Evolutionary conservation across 306 rosid genomes (phyloP).

Genomic region (Cercis canadensis): DNA sequence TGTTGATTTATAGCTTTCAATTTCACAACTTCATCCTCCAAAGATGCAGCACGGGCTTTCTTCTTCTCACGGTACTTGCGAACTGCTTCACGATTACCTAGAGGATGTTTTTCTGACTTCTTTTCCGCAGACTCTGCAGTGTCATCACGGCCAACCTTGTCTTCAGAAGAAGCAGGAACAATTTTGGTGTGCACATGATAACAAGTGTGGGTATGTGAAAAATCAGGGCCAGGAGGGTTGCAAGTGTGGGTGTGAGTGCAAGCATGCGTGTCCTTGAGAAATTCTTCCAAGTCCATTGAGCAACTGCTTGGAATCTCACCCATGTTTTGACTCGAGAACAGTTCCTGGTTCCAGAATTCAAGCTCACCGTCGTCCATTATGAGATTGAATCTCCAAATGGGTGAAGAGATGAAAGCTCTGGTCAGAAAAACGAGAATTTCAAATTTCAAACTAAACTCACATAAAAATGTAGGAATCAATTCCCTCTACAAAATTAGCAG

Average conservation of each 20-base stretch:
- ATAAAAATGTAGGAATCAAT: constrained; percentile 19
- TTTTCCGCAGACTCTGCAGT: constrained; percentile 81
- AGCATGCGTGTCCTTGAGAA: constrained; percentile 76
- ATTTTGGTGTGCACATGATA: constrained; percentile 92
- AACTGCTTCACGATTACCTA: constrained; percentile 89
- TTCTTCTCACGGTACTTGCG: constrained; percentile 97
- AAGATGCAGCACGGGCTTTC: constrained; percentile 81
- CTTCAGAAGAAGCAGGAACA: constrained; percentile 73
- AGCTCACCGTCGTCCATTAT: constrained; percentile 94
- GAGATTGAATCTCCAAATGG: constrained; percentile 16
- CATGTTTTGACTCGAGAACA: constrained; percentile 68
- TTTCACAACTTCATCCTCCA: constrained; percentile 91
- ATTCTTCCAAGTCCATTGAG: constrained; percentile 89
- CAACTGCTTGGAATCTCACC: constrained; percentile 70
- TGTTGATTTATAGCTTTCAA: constrained; percentile 84
- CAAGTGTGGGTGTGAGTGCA: constrained; percentile 98
- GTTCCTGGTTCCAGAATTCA: constrained; percentile 75
- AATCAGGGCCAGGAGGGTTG: constrained; percentile 97
- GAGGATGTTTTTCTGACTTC: constrained; percentile 70
- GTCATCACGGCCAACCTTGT: constrained; percentile 74
- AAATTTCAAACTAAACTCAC: background rate
- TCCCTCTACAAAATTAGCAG: background rate
- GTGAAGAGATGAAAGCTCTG: constrained; percentile 21
- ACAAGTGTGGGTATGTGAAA: constrained; percentile 91
- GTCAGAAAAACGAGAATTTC: background rate